Base-by-base conservation (phyloP, 495 filamentous ascomycete genomes). In the Hypoxylon intermedium region DNA sequence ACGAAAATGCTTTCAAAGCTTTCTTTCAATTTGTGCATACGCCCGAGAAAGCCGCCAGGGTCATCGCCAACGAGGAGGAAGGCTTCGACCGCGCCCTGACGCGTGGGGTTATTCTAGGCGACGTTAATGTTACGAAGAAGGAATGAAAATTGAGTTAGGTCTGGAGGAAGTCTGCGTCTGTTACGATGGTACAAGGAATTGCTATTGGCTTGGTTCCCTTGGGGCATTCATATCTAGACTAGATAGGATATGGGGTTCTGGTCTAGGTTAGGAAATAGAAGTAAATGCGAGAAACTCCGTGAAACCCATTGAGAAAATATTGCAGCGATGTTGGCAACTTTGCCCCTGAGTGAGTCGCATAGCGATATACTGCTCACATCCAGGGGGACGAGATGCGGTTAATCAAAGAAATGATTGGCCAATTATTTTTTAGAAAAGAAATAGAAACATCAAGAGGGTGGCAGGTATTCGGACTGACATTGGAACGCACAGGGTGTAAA, bases 41-140 rank as follows among this genome's bases (percentile, higher is more conserved):
- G 2, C 49, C 55, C 0, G 69, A 67, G 60, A 63, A 26, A 56
- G 53, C 20, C 64, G 72, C 60, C 23, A 60, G 21, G 52, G 36
- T 68, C 15, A 31, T 24, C 2, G 47, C 44, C 2, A 60, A 60
- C 34, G 74, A 79, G 62, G 69, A 76, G 30, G 53, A 53, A 37
- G 78, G 76, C 31, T 23, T 74, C 23, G 75, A 78, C 50, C 44
- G 63, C 31, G 41, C 40, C 2, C 67, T 62, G 52, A 24, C 63
- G 24, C 66, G 60, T 4, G 58, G 65, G 6, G 75, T 67, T 5
- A 48, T 69, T 19, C 15, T 75, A 9, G 75, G 69, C 12, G 69
- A 71, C 18, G 63, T 66, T 3, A 38, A 54, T 24, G 47, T 52
- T 28, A 59, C 56, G 2, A 31, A 53, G 16, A 46, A 28, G 30